Evolutionary conservation across 2,329 filamentous ascomycete species (phyloP), one percentile per base, ranked within the genome.

Genomic region (Zopfia rhizophila): DNA sequence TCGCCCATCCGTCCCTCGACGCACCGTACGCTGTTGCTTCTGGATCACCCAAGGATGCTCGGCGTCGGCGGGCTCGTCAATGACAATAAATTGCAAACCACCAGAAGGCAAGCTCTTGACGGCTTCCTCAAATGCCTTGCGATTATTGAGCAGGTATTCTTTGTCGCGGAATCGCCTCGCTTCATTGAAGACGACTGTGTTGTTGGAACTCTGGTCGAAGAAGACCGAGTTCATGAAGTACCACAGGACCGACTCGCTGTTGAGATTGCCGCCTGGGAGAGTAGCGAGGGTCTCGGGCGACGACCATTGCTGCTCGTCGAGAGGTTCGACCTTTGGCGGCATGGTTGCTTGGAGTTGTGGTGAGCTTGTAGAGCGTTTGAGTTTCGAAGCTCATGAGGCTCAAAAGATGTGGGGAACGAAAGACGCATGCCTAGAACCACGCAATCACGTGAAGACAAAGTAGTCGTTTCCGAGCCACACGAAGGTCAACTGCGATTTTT

Each of bases 201-300:
- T 87, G 66, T 85, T 85, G 49, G 80, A 83, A 11, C 75, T 78
- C 17, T 73, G 69, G 51, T 87, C 84, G 66, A 84, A 86, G 73
- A 85, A 87, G n/a, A 82, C 82, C 2, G 82, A 84, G 55, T 81
- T 75, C 45, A 76, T 75, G 63, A 87, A 85, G 68, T 87, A 87
- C 61, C 81, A 82, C 42, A 85, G 77, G 30, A 87, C 76, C 32
- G 60, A 61, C 40, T 62, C 56, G 10, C 43, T 46, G 42, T 65
- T 58, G 44, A 69, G 56, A 17, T 54, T 48, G 21, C 52, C 54
- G n/a, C 51, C 51, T 1, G 56, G 53, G 30, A 65, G 51, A 12
- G 56, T 60, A 39, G 21, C 38, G 51, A 44, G 63, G 51, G 22
- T 56, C 37, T 19, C 40, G 38, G n/a, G 66, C 63, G 39, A 57